Percentiles rank a stretch among this genome's conserved stretches.
Evolutionary conservation across 345 rosid genomes (phyloP).

Genomic region (Lepidium aucheri): DNA sequence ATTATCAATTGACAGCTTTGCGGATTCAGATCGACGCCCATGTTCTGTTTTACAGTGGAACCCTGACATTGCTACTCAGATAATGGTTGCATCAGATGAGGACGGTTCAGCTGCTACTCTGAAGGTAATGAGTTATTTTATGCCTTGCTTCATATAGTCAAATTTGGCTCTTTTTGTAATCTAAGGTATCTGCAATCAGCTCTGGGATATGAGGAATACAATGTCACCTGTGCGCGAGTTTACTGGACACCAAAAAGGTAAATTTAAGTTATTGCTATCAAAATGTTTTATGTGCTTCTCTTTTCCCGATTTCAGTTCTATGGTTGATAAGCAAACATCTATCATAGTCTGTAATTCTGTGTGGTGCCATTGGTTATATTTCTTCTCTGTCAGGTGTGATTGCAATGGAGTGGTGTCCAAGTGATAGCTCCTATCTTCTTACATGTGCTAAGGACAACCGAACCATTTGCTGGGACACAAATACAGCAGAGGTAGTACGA

Average conservation of each 20-base stretch:
- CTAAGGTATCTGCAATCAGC: slow-evolving; percentile 44
- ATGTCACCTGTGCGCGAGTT: slow-evolving; percentile 87
- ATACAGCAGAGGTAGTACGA: slow-evolving; percentile 67
- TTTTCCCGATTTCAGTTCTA: not conserved
- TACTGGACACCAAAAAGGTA: slow-evolving; percentile 92
- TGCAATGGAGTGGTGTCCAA: slow-evolving; percentile 99
- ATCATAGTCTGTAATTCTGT: not conserved
- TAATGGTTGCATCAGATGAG: slow-evolving; percentile 95
- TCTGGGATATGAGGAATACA: slow-evolving; percentile 97
- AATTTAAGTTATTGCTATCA: not conserved
- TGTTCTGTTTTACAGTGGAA: slow-evolving; percentile 99
- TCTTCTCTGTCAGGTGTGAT: slow-evolving; percentile 68
- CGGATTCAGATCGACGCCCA: slow-evolving; percentile 84
- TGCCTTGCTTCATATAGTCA: not conserved
- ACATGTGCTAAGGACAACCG: slow-evolving; percentile 97
- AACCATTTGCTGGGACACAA: slow-evolving; percentile 97
- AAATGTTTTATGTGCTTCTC: not conserved
- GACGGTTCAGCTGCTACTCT: slow-evolving; percentile 81
- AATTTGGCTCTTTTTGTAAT: slow-evolving; percentile 8
- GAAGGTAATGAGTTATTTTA: slow-evolving; percentile 42
- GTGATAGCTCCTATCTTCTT: slow-evolving; percentile 85
- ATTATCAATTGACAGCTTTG: slow-evolving; percentile 50
- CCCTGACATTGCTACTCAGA: slow-evolving; percentile 97
- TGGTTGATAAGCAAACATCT: not conserved
- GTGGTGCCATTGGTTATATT: slow-evolving; percentile 8